A percentile compares a stretch with the other conserved stretches of the same genome.
phyloP scores from a whole-genome alignment of 176 grass and related monocot species.

The Triticum urartu region DNA sequence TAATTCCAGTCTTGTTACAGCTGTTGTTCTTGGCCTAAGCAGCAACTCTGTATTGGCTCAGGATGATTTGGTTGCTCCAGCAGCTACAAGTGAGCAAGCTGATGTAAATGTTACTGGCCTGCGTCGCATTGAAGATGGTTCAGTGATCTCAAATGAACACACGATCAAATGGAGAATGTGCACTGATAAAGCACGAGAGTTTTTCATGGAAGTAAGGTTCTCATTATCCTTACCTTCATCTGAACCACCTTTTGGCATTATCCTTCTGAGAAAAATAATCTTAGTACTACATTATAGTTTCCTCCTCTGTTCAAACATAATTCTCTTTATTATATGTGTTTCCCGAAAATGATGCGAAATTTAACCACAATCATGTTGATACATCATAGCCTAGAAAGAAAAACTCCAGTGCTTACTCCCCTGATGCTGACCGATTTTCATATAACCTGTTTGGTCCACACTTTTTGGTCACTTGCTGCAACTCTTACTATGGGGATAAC shows the following conservation, averaged over 20 bases:
- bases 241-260: background rate
- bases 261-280: background rate
- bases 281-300: background rate
- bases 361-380: background rate
- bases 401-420: constrained; percentile 2
- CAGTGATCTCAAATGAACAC: constrained; percentile 85
- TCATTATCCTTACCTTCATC: constrained; percentile 24
- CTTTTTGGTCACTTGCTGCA: background rate
- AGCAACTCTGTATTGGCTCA: constrained; percentile 51
- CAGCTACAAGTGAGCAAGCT: constrained; percentile 47
- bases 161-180: constrained; percentile 85
- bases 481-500: background rate
- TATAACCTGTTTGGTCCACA: background rate
- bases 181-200: constrained; percentile 75
- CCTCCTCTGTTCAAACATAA: background rate
- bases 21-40: constrained; percentile 57
- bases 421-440: background rate
- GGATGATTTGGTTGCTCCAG: constrained; percentile 47
- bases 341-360: background rate
- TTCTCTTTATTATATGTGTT: background rate
- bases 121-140: constrained; percentile 73
- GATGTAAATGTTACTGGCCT: constrained; percentile 46
- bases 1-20: constrained; percentile 33
- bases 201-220: constrained; percentile 73
- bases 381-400: background rate